Conservation (phyloP, 805 yeast species). For the Ogataea kodamae region DNA sequence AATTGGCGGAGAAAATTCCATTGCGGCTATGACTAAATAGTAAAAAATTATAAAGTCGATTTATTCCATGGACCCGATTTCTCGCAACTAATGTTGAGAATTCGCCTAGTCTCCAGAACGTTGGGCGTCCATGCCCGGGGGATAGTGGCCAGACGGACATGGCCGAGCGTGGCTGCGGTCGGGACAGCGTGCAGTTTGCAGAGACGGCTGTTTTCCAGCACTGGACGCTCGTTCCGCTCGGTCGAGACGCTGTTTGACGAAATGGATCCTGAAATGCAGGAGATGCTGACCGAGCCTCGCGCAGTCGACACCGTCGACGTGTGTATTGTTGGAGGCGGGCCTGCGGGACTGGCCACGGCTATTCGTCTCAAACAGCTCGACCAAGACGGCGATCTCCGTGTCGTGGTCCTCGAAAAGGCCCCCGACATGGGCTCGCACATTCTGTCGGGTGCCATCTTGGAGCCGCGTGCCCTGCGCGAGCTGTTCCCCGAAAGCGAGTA, state of each 20-base stretch:
- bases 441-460: conserved; percentile 90
- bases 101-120: too few species aligned
- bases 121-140: too few species aligned
- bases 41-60: too few species aligned
- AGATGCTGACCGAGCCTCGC: conserved; percentile 55
- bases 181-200: neutral
- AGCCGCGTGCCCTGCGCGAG: conserved; percentile 84
- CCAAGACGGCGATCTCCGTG: conserved; percentile 60
- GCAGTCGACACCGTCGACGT: conserved; percentile 89
- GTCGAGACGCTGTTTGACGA: conserved; percentile 27
- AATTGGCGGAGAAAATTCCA: too few species aligned
- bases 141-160: too few species aligned
- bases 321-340: conserved; percentile 96
- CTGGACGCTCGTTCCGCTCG: conserved; percentile 9
- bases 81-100: too few species aligned
- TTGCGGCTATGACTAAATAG: too few species aligned
- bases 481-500: conserved; percentile 67
- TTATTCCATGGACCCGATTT: too few species aligned
- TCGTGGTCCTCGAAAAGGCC: conserved; percentile 88
- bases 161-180: too few species aligned
- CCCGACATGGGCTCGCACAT: conserved; percentile 91
- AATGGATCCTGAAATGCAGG: conserved; percentile 42
- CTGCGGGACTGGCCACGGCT: conserved; percentile 95
- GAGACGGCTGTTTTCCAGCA: conserved; percentile 1
- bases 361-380: conserved; percentile 85